Conservation (phyloP, 805 yeast species). For the Schizosaccharomyces lindneri region DNA sequence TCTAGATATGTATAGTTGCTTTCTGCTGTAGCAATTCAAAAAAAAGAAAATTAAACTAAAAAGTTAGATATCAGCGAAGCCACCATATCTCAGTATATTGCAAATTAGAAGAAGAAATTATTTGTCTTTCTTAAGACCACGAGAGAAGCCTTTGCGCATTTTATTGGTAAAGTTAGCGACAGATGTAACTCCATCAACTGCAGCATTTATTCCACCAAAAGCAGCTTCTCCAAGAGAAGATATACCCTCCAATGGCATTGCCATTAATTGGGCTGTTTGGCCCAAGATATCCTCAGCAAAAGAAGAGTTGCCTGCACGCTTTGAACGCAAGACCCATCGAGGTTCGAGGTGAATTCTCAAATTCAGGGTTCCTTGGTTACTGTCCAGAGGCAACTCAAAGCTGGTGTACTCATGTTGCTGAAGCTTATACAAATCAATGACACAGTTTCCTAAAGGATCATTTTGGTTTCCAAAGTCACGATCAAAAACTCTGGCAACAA, state of each 20-base stretch:
- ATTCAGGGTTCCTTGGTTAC: constrained; percentile 39
- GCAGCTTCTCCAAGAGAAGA: constrained; percentile 25
- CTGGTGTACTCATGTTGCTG: constrained; percentile 32
- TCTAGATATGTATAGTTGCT: no score
- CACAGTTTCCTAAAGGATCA: constrained; percentile 51
- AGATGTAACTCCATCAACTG: constrained; percentile 16
- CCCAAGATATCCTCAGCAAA: constrained; percentile 19
- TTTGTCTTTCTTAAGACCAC: not conserved
- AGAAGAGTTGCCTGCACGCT: constrained; percentile 9
- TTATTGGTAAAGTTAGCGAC: not conserved
- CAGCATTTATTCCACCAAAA: constrained; percentile 10
- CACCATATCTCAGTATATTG: no score
- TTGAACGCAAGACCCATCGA: constrained; percentile 24
- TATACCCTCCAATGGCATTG: constrained; percentile 26
- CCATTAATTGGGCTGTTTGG: constrained; percentile 16
- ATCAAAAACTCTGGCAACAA: constrained; percentile 41
- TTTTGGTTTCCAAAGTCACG: constrained; percentile 89
- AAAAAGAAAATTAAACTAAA: no score
- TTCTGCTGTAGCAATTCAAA: no score
- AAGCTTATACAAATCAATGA: constrained; percentile 31
- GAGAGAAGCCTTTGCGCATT: constrained; percentile 1
- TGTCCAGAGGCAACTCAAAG: constrained; percentile 27
- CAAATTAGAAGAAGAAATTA: no score
- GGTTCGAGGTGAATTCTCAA: constrained; percentile 44
- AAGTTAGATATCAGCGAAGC: no score